Base-by-base conservation (phyloP, 768 basidiomycete genomes). In the Lactarius quietus region DNA sequence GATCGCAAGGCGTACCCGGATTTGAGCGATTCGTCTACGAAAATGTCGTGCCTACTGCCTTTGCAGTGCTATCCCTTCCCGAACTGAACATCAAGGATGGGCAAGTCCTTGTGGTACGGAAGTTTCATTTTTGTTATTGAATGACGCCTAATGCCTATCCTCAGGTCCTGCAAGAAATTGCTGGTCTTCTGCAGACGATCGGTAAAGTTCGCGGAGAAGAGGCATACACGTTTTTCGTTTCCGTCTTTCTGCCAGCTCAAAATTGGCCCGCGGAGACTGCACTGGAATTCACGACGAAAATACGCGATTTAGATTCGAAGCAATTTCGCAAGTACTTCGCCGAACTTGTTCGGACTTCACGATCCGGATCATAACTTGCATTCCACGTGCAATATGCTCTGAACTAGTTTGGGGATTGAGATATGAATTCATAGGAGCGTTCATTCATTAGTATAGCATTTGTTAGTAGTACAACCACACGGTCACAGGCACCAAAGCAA, bases 21-120 rank as follows among this genome's bases (percentile, higher is more conserved):
- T 98, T 97, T 70, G 95, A 98, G 70, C 83, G 85, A 17, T 95
- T 95, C 74, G 84, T 96, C 35, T 98, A 98, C 71, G 90, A 95
- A 67, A 84, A 87, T 15, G 76, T 96, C 38, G 79, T 98, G 59
- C 92, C 93, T 14, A 78, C 86, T 3, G 89, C 88, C 28, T 97
- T 99, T 75, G 82, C 86, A 9, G 85, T 98, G 5, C 85, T 93
- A 1, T 87, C 91, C 14, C 79, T 82, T 10, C 86, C 89, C 0
- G 84, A 87, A 45, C 92, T 97, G 74, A 95, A 95, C 72, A 79
- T 89, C 69, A 92, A 92, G 73, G 94, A 97, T 72, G 93, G 92
- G 2, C 92, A 94, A 71, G 86, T 89, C 72, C 80, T 89, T 57
- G 84, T 88, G 72, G 95, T 95, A 71, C 73, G 92, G 76, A 33